Base-by-base conservation (phyloP, 257 asterid species). In the Thymus mandschuricus region DNA sequence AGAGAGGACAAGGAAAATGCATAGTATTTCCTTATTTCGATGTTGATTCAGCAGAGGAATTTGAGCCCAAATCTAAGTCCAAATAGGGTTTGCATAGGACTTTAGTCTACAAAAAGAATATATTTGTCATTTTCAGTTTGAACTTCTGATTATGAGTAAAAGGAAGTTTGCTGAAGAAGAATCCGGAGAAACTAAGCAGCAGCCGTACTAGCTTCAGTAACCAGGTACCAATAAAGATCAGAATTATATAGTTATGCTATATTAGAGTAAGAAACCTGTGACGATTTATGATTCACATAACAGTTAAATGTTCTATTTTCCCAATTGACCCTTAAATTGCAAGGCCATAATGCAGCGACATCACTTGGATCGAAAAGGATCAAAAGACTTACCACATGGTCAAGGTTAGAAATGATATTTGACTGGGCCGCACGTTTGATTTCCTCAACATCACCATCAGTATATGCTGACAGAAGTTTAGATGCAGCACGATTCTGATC, bases 401-500 rank as follows among this genome's bases (percentile, higher is more conserved):
- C 98, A 40, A 95, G 98, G 84, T 88, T 86, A 81, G 96, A 86
- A 61, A 95, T 77, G 41, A 74, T 87, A 76, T 94, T 79, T 10
- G 97, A 92, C 71, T 89, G 96, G 64, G 94, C 96, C 28, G 86
- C 92, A 45, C 88, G 93, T 69, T 89, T 95, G 83, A 95, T 92
- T 78, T 87, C 96, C 83, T 95, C 98, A 33, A 79, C 89, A 80
- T 89, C 94, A 43, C 89, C 98, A 46, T 92, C 97, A n/a, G 83
- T 50, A 79, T 92, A 95, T 34, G 98, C 98, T 67, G 92, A 87
- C 45, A 92, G 84, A 74, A 95, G 88, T 80, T 84, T 87, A 67
- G 81, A 80, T 60, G 99, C 97, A 78, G 92, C 90, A 60, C 96
- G 97, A 68, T 84, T 84, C 72, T 95, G 99, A 86, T 95, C 98